Conservation (phyloP, 2,329 filamentous ascomycete species). For the Fusarium humuli region DNA sequence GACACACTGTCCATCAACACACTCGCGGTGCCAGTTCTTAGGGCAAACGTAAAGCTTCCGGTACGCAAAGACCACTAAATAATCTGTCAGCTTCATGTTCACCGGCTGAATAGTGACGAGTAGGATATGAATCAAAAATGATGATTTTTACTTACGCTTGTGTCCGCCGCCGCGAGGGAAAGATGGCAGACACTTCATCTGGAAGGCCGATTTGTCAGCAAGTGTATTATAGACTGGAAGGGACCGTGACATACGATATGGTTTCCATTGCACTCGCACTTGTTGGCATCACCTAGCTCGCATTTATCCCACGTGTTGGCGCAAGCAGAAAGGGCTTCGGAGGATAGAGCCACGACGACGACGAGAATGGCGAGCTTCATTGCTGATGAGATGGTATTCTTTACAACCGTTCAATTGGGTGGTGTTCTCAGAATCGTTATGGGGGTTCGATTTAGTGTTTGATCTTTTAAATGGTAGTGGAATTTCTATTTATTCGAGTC, state of each 20-base stretch:
- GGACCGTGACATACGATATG: not conserved
- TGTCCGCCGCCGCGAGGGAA: not conserved
- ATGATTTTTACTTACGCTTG: not conserved
- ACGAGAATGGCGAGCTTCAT: conserved; percentile 9
- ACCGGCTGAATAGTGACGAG: no score
- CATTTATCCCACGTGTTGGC: not conserved
- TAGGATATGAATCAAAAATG: no score
- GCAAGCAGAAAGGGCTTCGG: not conserved
- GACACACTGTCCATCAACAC: not conserved
- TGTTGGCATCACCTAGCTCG: not conserved
- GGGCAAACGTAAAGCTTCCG: not conserved
- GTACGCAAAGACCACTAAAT: not conserved
- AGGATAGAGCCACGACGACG: not conserved
- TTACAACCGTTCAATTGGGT: no score
- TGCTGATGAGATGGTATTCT: not conserved
- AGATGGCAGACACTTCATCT: conserved; percentile 1
- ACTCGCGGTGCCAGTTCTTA: not conserved
- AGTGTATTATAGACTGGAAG: rapidly evolving
- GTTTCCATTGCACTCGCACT: not conserved
- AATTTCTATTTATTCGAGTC: rapidly evolving
- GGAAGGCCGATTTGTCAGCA: not conserved
- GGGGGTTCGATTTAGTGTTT: no score
- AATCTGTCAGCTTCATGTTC: no score
- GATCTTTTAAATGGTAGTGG: not conserved
- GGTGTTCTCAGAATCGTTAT: rapidly evolving